These are phyloP conservation scores for Adiantum capillusveneris DNA, from an alignment of 75 land plant genomes.

Conservation along the genomic window DNA sequence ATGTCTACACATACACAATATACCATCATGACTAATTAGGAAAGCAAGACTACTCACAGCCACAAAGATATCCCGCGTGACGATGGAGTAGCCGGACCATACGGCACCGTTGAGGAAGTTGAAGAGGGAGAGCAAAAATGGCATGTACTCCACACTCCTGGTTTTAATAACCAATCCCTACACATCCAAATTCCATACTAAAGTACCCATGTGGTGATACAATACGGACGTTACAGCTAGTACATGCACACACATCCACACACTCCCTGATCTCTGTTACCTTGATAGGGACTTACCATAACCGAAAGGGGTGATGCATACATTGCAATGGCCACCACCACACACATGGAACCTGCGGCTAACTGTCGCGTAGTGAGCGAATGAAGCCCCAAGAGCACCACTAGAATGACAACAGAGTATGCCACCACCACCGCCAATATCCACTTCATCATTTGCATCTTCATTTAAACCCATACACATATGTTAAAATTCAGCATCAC, in stretches of 20 bases:
- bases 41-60: too few species aligned
- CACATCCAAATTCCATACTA: too few species aligned
- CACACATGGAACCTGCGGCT: constrained; percentile 32
- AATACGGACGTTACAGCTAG: too few species aligned
- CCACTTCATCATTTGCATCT: not conserved
- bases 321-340: constrained; percentile 67
- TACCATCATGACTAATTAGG: too few species aligned
- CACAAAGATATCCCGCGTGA: constrained; percentile 23
- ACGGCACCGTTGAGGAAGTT: constrained; percentile 23
- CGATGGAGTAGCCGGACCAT: constrained; percentile 19
- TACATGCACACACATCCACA: too few species aligned
- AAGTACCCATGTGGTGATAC: too few species aligned
- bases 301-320: constrained; percentile 86
- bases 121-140: constrained; percentile 23
- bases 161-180: constrained; percentile 19
- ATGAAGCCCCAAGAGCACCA: constrained; percentile 6
- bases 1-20: too few species aligned
- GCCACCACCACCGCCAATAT: constrained; percentile 7
- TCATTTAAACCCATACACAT: not conserved
- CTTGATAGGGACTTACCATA: constrained; percentile 55
- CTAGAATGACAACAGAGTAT: constrained; percentile 4
- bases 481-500: not conserved
- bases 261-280: too few species aligned
- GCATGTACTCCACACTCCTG: constrained; percentile 26
- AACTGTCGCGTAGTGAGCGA: constrained; percentile 4